phyloP scores from a whole-genome alignment of 352 stramenopile genomes.

The Phytophthora tentaculata region DNA sequence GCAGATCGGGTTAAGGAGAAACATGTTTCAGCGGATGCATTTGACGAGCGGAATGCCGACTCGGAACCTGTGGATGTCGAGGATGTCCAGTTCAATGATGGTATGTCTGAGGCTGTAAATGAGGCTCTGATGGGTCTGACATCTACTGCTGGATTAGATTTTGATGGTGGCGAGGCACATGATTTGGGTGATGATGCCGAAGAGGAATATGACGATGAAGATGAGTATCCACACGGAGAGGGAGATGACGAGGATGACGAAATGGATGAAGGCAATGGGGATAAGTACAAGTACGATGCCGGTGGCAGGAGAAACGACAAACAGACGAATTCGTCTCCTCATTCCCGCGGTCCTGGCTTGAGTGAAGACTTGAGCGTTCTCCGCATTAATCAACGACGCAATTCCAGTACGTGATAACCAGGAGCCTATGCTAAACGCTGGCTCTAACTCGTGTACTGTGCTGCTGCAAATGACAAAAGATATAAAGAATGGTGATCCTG shows the following conservation, averaged over 20 bases:
- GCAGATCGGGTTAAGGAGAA: constrained; percentile 98
- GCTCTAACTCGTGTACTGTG: constrained; percentile 3
- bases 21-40: constrained; percentile 74
- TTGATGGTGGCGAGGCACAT: constrained; percentile 34
- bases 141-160: constrained; percentile 8
- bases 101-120: constrained; percentile 22
- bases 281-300: constrained; percentile 15
- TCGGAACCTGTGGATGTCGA: constrained; percentile 52
- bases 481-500: constrained; percentile 25
- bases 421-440: no score
- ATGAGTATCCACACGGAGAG: constrained; percentile 27
- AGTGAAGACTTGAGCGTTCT: constrained; percentile 72
- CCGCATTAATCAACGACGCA: constrained; percentile 55
- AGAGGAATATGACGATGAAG: constrained; percentile 36
- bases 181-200: constrained; percentile 32
- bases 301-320: constrained; percentile 21
- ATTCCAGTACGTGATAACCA: constrained; percentile 47
- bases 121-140: background rate
- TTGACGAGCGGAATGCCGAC: constrained; percentile 48
- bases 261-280: constrained; percentile 27
- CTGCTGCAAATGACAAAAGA: constrained; percentile 15
- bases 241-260: constrained; percentile 33
- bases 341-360: constrained; percentile 18
- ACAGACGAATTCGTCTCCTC: constrained; percentile 36
- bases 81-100: constrained; percentile 69